Base-by-base conservation (phyloP, 345 rosid genomes). In the Limnanthes douglasii region DNA sequence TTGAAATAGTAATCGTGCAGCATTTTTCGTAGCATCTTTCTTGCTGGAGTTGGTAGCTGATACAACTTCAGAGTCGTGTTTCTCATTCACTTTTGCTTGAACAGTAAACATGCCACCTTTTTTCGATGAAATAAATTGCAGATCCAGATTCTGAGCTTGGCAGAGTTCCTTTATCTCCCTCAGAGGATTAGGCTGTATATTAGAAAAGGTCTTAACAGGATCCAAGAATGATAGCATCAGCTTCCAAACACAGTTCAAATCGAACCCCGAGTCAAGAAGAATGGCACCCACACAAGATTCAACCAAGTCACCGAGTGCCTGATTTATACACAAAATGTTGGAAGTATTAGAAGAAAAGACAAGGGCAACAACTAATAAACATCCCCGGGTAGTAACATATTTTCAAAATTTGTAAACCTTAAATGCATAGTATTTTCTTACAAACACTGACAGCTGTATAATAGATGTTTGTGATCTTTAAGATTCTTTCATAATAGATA, bases 241-340 rank as follows among this genome's bases (percentile, higher is more conserved):
- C 38, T 42, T 63, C 97, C 97, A 86, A 41, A 66, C 72, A 21
- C 6, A 51, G 45, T 68, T 52, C 67, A 86, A 64, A 67, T 82
- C 35, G 29, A 82, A 61, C 41, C 97, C 97, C 4, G 79, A 39
- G 62, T 82, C 97, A 6, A 86, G 78, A 29, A 82, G 66, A 45
- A 76, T 62, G 45, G 95, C 95, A 37, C 95, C 97, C 39, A 78
- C 31, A 34, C 50, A 67, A 52, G 97, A 78, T 62, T 86, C 97
- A 17, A 86, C 66, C 70, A 86, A 59, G 59, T 86, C 97, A 39
- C 97, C 88, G 21, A 86, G 93, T 28, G 62, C 95, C 95, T 81
- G 76, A 57, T 45, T 46, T 11, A 45, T 23, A 58, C 18, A 13
- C 11, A 48, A n/a, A n/a, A 18, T 13, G 7, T 42, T 43, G 12